phyloP scores from a whole-genome alignment of 2,329 filamentous ascomycete species.

The Pseudocercospora fuligena region DNA sequence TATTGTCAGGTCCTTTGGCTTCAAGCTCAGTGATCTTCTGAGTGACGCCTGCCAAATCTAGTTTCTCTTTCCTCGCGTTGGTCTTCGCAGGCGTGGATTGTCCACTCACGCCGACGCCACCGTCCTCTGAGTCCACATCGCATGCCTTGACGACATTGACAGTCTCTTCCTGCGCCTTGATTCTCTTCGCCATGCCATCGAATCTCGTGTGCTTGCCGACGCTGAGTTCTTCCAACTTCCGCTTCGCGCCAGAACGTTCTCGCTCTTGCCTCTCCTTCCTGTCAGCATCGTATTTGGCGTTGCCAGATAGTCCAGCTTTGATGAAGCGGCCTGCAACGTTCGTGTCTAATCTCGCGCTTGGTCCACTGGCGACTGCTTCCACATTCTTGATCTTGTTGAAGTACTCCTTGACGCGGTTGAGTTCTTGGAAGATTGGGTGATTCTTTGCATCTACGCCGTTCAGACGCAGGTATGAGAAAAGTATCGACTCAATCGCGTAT shows the following conservation, averaged over 20 bases:
- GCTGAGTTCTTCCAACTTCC: conserved; percentile 42
- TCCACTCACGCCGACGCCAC: neutral
- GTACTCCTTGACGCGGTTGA: conserved; percentile 86
- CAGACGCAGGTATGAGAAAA: conserved; percentile 83
- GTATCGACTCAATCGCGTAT: conserved; percentile 86
- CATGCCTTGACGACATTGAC: conserved; percentile 21
- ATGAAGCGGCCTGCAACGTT: conserved; percentile 81
- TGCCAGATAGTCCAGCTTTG: conserved; percentile 71
- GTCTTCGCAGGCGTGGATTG: neutral
- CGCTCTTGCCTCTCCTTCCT: conserved; percentile 43
- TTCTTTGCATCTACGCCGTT: conserved; percentile 80
- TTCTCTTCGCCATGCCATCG: conserved; percentile 41
- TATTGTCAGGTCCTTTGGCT: neutral
- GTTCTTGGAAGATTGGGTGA: conserved; percentile 83
- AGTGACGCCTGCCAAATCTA: neutral
- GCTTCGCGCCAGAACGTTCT: conserved; percentile 44
- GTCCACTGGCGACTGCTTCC: conserved; percentile 52
- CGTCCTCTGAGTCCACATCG: conserved; percentile 17
- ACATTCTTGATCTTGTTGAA: conserved; percentile 86
- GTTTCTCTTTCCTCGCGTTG: neutral
- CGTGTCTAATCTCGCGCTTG: conserved; percentile 69
- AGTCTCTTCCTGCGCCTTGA: conserved; percentile 34
- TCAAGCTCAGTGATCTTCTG: neutral
- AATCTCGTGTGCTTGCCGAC: conserved; percentile 42
- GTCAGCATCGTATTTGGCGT: conserved; percentile 51